A percentile compares a stretch with the other conserved stretches of the same genome.
Evolutionary conservation across 192 early-diverging fungal species (phyloP).

Genomic region (Coemansia sp.): DNA sequence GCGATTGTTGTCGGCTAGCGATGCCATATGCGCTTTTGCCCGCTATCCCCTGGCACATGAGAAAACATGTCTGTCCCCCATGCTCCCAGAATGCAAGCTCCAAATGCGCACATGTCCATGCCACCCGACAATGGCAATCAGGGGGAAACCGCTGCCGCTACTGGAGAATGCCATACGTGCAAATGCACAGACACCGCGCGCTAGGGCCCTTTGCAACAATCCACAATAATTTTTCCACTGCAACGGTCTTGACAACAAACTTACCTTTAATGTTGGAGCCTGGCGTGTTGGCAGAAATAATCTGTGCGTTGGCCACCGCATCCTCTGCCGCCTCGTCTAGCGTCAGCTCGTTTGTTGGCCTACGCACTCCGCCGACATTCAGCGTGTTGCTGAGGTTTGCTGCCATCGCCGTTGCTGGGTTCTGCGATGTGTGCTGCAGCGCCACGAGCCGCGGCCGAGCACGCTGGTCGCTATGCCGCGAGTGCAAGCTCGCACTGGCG

Average conservation of each 20-base stretch:
- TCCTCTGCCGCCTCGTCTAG: not conserved
- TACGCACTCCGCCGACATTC: not conserved
- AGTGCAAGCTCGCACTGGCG: not conserved
- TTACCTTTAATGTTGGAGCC: constrained; percentile 1
- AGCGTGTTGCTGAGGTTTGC: constrained; percentile 10
- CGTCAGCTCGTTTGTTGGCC: not conserved
- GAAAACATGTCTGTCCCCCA: not conserved
- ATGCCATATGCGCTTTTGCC: not conserved
- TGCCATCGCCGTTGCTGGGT: constrained; percentile 5
- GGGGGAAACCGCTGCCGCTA: not conserved
- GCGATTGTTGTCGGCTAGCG: not conserved
- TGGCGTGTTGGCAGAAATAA: not conserved
- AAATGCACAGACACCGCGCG: not conserved
- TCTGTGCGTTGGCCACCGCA: not conserved
- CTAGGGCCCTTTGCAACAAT: not conserved
- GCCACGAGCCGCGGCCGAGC: constrained; percentile 20
- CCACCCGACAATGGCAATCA: not conserved
- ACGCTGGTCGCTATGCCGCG: not conserved
- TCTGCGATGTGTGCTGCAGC: constrained; percentile 40
- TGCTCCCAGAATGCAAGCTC: not conserved
- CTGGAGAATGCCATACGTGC: not conserved
- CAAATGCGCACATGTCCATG: not conserved
- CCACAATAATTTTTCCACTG: not conserved
- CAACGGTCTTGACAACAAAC: not conserved
- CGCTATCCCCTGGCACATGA: not conserved